Conservation (phyloP, 768 basidiomycete genomes). For the Lactarius psammicola region DNA sequence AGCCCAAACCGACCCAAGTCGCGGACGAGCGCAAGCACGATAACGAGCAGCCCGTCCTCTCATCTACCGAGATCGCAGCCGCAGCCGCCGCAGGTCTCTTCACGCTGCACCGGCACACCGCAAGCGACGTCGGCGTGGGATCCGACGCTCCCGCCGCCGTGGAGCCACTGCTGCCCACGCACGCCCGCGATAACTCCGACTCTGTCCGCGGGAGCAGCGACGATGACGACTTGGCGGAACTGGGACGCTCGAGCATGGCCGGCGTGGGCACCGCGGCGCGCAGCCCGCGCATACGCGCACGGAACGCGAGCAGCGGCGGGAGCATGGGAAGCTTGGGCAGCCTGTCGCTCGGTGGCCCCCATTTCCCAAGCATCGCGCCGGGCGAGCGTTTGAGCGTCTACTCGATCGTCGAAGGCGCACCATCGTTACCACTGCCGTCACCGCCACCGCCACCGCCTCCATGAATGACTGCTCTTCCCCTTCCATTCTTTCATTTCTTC, state of each 20-base stretch:
- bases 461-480: background rate
- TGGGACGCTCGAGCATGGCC: constrained; percentile 39
- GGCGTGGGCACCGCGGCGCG: constrained; percentile 47
- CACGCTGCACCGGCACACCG: constrained; percentile 12
- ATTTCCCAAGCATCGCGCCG: constrained; percentile 20
- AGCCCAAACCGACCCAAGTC: background rate
- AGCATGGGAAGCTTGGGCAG: constrained; percentile 11
- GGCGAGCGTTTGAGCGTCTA: constrained; percentile 11
- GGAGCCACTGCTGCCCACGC: constrained; percentile 36
- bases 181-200: constrained; percentile 32
- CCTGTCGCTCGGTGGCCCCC: constrained; percentile 9
- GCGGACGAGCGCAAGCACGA: background rate
- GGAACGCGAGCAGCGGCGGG: constrained; percentile 1
- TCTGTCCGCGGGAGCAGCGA: constrained; percentile 31
- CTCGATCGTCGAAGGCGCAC: background rate
- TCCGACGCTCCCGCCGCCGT: constrained; percentile 21
- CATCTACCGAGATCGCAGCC: constrained; percentile 8
- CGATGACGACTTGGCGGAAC: constrained; percentile 11
- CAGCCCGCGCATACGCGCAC: constrained; percentile 31
- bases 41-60: background rate
- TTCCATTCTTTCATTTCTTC: background rate
- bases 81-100: constrained; percentile 4
- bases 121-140: constrained; percentile 19
- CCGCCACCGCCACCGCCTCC: constrained; percentile 1
- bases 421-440: background rate